Conservation (phyloP, 441 rosid genomes). For the Rhodomyrtus psidioides region DNA sequence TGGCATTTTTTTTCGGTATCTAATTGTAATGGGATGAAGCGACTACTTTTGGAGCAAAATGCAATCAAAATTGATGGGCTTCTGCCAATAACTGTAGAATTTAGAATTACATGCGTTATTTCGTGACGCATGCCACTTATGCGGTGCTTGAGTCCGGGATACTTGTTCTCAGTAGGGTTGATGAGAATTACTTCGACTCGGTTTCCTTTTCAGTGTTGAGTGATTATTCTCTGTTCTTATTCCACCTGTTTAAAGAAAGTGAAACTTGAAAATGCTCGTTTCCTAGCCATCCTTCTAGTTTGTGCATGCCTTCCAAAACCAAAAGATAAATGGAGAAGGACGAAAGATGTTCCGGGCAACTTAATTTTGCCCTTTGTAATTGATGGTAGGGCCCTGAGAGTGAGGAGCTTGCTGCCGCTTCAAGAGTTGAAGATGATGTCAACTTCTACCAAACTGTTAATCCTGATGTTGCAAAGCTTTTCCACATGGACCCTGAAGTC, state of each 20-base stretch:
- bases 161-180: not conserved
- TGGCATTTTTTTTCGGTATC: not conserved
- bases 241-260: not conserved
- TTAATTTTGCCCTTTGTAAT: not conserved
- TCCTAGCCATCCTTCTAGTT: not conserved
- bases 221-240: not conserved
- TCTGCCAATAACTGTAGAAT: not conserved
- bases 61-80: not conserved
- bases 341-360: not conserved
- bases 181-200: not conserved
- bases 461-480: conserved; percentile 84
- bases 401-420: conserved; percentile 80
- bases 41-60: not conserved
- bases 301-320: not conserved
- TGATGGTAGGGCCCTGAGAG: conserved; percentile 62
- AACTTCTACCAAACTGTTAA: conserved; percentile 82
- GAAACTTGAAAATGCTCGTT: not conserved
- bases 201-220: not conserved
- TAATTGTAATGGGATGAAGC: not conserved
- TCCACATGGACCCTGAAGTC: conserved; percentile 65
- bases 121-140: not conserved
- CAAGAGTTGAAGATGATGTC: conserved; percentile 86
- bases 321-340: not conserved
- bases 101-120: not conserved
- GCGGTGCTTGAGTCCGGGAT: not conserved